Percentiles rank a stretch among this genome's conserved stretches.
Conservation (phyloP, 176 grass and related monocot genomes). For the Carex littledalei region DNA sequence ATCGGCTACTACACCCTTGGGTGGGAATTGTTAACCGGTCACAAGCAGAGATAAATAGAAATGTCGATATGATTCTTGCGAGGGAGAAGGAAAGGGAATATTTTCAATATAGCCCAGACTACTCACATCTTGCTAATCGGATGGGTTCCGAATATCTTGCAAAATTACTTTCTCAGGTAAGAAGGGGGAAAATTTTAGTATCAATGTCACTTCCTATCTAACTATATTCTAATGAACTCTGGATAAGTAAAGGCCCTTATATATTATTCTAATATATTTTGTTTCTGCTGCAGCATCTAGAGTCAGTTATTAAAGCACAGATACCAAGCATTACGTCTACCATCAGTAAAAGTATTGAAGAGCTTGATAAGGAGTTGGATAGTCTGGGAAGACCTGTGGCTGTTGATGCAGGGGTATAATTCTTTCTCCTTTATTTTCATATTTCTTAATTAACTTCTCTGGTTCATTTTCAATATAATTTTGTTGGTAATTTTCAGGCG, state of each 20-base stretch:
- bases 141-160: slow-evolving; percentile 78
- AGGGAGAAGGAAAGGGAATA: slow-evolving; percentile 61
- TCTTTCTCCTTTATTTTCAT: slow-evolving; percentile 11
- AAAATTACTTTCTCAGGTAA: slow-evolving; percentile 73
- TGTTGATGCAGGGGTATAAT: slow-evolving; percentile 56
- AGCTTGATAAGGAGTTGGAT: slow-evolving; percentile 67
- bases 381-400: slow-evolving; percentile 48
- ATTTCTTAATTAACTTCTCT: not conserved
- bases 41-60: slow-evolving; percentile 88
- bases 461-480: not conserved
- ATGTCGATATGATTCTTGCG: slow-evolving; percentile 62
- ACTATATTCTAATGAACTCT: not conserved
- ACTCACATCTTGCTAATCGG: slow-evolving; percentile 47
- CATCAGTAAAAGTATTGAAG: slow-evolving; percentile 65
- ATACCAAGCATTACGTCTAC: slow-evolving; percentile 62
- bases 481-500: slow-evolving; percentile 36
- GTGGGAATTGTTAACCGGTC: slow-evolving; percentile 83
- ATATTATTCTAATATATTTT: not conserved
- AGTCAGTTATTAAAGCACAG: slow-evolving; percentile 58
- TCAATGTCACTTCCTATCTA: not conserved
- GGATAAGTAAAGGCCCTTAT: not conserved
- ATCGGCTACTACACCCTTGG: slow-evolving; percentile 54
- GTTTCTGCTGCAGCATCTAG: slow-evolving; percentile 49
- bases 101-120: slow-evolving; percentile 71
- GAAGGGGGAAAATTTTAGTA: not conserved